Percentiles rank a stretch among this genome's conserved stretches.
Evolutionary conservation across 192 early-diverging fungal genomes (phyloP).

Genomic region (Lobulomyces angularis): DNA sequence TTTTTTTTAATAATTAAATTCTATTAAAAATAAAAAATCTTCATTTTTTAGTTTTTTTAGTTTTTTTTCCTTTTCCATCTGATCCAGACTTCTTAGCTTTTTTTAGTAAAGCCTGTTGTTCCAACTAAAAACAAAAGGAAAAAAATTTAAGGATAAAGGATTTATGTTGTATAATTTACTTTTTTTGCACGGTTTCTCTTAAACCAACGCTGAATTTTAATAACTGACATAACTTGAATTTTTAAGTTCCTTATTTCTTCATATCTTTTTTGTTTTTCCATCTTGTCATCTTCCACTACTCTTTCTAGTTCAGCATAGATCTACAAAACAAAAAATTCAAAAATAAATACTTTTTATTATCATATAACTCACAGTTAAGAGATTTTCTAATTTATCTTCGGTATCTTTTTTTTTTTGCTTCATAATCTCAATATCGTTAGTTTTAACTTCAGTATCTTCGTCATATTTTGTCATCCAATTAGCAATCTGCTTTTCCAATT

Average conservation of each 20-base stretch:
- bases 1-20: no score
- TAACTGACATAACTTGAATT: constrained; percentile 13
- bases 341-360: background rate
- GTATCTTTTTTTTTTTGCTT: constrained; percentile 32
- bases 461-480: constrained; percentile 52
- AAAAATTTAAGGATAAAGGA: no score
- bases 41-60: no score
- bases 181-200: constrained; percentile 10
- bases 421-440: constrained; percentile 34
- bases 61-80: no score
- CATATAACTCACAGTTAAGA: constrained; percentile 31
- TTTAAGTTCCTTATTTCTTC: constrained; percentile 23
- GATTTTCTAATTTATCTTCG: constrained; percentile 45
- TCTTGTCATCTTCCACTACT: constrained; percentile 37
- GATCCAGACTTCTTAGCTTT: no score
- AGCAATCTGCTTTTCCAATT: constrained; percentile 39
- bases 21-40: no score
- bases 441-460: constrained; percentile 47
- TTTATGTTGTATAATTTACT: no score
- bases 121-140: no score
- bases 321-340: constrained; percentile 1
- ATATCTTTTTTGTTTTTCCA: constrained; percentile 21
- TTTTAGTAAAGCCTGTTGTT: no score
- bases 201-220: constrained; percentile 33
- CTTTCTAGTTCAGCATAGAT: constrained; percentile 43